Base-by-base conservation (phyloP, 2,329 filamentous ascomycete genomes). In the Penicillium janthinellum region DNA sequence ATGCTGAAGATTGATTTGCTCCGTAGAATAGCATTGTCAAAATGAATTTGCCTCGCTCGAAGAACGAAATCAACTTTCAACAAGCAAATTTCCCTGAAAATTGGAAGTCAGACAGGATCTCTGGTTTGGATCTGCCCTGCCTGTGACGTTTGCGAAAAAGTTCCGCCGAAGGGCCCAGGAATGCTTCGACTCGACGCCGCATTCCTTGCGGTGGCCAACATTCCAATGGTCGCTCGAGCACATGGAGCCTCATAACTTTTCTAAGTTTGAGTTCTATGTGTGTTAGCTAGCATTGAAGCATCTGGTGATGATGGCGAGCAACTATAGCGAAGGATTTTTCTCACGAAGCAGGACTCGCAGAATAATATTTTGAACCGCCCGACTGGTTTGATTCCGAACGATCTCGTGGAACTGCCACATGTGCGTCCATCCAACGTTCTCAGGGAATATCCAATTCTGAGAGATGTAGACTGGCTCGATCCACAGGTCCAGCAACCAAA, bases 351-450 rank as follows among this genome's bases (percentile, higher is more conserved):
- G 8, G 31, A 31, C 31, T 31, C 2, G 7, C 31, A 31, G 28
- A 31, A 31, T 5, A 6, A 31, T 10, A 8, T 31, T 10, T 6
- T 8, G 31, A 31, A 8, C 22, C 22, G 1, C 8, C 8, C 22
- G 22, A 22, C 7, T 31, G 31, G 1, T 31, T 31, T 31, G 31
- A n/a, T 57, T 39, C 12, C 50, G 53, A 31, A 62, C 53, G 4
- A 57, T 54, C n/a, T 59, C 38, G 20, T 62, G 60, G 17, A 59
- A 39, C 44, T 62, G 49, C 59, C 56, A 62, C 57, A 62, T 56
- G 28, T 57, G 56, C 34, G 39, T 54, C 56, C 56, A 58, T 17
- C 52, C 56, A 25, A 59, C 55, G 22, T 63, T 50, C 34, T 63
- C 56, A 1, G 58, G 47, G 38, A 61, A 63, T 11, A 51, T 52